Conservation (phyloP, 495 filamentous ascomycete species). For the Achaetomiella virescens region DNA sequence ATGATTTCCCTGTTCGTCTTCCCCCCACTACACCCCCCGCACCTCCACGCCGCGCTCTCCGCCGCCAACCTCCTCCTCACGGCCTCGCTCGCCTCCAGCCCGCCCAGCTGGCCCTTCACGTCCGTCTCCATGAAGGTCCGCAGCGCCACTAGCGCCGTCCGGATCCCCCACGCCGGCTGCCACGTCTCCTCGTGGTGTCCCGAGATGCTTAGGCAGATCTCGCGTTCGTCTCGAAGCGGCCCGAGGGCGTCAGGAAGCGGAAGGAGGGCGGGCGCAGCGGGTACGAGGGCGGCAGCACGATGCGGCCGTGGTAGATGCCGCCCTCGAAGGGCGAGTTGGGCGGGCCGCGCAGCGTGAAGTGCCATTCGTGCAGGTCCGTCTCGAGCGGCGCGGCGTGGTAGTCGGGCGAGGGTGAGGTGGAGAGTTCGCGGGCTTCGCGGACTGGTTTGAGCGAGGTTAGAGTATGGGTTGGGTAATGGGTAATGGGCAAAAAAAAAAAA, state of each 20-base stretch:
- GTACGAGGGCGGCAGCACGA: constrained; percentile 81
- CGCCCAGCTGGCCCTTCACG: constrained; percentile 75
- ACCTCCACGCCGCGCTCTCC: constrained; percentile 46
- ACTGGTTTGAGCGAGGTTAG: constrained; percentile 35
- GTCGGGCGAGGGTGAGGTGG: constrained; percentile 67
- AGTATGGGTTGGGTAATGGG: constrained; percentile 15
- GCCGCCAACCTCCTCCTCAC: constrained; percentile 60
- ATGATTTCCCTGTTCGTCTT: constrained; percentile 68
- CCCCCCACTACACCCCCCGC: constrained; percentile 61
- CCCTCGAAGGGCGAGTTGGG: constrained; percentile 68
- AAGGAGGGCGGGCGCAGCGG: constrained; percentile 86
- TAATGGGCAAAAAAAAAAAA: not conserved
- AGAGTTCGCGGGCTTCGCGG: constrained; percentile 82
- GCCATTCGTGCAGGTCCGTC: constrained; percentile 94
- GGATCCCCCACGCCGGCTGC: constrained; percentile 95
- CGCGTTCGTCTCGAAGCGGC: constrained; percentile 94
- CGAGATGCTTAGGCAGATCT: constrained; percentile 89
- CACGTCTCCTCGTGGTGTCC: constrained; percentile 97
- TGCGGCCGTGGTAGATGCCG: constrained; percentile 94
- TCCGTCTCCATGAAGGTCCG: constrained; percentile 71
- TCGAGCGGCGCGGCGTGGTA: constrained; percentile 79
- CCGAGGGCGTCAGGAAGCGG: constrained; percentile 87
- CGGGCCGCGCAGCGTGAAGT: constrained; percentile 93
- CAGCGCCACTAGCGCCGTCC: constrained; percentile 67
- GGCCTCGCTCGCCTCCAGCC: constrained; percentile 63